These are phyloP conservation scores for Hypholoma fasciculare DNA, from an alignment of 768 basidiomycete genomes.

Conservation along the genomic window DNA sequence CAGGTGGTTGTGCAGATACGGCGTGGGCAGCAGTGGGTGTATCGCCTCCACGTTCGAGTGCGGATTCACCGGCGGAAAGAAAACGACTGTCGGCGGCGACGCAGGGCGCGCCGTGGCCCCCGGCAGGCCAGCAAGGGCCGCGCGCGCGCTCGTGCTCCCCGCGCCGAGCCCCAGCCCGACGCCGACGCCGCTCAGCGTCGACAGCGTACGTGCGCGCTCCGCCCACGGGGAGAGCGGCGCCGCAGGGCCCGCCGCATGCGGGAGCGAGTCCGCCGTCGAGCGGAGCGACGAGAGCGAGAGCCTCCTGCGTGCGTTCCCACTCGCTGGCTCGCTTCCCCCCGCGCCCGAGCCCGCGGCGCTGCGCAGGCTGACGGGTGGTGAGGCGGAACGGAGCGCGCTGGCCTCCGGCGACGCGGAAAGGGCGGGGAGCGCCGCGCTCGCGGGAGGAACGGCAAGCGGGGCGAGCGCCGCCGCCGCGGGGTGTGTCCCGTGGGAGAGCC, in stretches of 20 bases:
- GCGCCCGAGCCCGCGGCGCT: background rate
- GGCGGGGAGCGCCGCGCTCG: conserved; percentile 42
- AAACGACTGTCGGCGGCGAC: conserved; percentile 50
- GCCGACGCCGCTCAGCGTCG: no score
- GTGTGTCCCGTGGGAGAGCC: conserved; percentile 56
- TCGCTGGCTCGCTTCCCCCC: no score
- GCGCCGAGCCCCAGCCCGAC: conserved; percentile 23
- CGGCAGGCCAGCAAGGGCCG: background rate
- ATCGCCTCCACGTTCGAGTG: conserved; percentile 56
- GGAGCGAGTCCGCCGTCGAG: no score
- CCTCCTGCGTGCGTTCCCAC: no score
- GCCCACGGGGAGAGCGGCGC: no score
- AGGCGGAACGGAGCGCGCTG: conserved; percentile 20
- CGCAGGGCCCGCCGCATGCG: no score
- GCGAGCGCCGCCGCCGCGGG: conserved; percentile 46
- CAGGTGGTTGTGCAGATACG: conserved; percentile 71
- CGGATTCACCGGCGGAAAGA: conserved; percentile 66
- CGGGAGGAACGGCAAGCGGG: conserved; percentile 59
- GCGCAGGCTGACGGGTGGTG: conserved; percentile 16
- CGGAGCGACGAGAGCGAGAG: no score
- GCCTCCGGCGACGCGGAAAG: conserved; percentile 22
- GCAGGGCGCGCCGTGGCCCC: conserved; percentile 39
- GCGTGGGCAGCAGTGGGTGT: conserved; percentile 71
- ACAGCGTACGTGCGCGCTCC: no score
- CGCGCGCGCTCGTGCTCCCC: conserved; percentile 48